These are phyloP conservation scores for Aspergillus fumigatus DNA, from an alignment of 2,329 filamentous ascomycete genomes.

Conservation along the genomic window DNA sequence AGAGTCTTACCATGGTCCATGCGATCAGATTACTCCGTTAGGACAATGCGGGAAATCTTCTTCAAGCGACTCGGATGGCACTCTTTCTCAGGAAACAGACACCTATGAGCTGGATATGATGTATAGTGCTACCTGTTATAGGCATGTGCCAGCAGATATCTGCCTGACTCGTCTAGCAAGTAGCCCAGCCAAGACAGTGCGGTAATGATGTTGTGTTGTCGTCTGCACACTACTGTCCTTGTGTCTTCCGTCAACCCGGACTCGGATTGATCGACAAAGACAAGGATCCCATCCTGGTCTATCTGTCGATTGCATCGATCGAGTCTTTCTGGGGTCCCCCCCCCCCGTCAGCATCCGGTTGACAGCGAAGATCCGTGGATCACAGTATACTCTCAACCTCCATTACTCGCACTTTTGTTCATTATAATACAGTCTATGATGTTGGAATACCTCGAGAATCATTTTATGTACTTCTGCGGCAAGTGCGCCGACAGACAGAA, in stretches of 20 bases:
- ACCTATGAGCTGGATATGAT: not conserved
- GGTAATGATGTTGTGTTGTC: not conserved
- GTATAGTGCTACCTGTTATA: not conserved
- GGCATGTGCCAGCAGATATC: not conserved
- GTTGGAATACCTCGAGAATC: too few species aligned
- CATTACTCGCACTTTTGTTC: too few species aligned
- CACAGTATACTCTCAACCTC: not conserved
- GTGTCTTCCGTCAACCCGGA: not conserved
- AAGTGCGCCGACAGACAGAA: not conserved
- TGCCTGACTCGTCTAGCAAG: not conserved
- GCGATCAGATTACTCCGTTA: not conserved
- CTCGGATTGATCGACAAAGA: not conserved
- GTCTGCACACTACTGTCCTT: not conserved
- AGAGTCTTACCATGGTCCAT: not conserved
- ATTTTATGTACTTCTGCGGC: not conserved
- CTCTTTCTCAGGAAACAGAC: too few species aligned
- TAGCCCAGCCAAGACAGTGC: too few species aligned
- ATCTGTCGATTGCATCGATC: not conserved
- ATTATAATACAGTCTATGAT: too few species aligned
- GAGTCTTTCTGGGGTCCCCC: not conserved
- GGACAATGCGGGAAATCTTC: too few species aligned
- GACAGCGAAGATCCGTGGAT: not conserved
- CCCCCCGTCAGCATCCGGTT: not conserved
- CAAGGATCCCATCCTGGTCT: not conserved
- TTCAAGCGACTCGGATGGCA: too few species aligned